Evolutionary conservation across 257 asterid species (phyloP).

Genomic region (Parsonsia alboflavescens): DNA sequence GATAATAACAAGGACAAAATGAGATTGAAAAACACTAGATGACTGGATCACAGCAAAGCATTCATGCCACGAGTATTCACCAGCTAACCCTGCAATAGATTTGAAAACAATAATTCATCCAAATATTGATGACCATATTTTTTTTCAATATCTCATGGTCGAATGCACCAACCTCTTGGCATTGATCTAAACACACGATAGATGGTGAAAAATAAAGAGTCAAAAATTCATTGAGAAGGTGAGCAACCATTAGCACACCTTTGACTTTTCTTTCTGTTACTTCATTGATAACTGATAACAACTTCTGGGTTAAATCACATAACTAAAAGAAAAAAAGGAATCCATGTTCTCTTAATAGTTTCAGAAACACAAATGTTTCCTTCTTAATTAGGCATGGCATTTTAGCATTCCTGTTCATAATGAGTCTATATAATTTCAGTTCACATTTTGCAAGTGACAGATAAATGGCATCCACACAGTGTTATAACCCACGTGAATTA

Average conservation of each 20-base stretch:
- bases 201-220: not conserved
- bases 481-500: not conserved
- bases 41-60: not conserved
- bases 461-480: not conserved
- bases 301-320: not conserved
- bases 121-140: not conserved
- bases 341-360: not conserved
- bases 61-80: slow-evolving; percentile 1
- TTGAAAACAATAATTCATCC: not conserved
- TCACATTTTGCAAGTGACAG: not conserved
- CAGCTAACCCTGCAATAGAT: not conserved
- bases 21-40: slow-evolving; percentile 6
- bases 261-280: not conserved
- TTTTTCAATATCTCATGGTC: not conserved
- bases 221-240: not conserved
- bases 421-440: not conserved
- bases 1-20: slow-evolving; percentile 1
- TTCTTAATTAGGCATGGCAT: not conserved
- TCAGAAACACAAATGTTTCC: not conserved
- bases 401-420: not conserved
- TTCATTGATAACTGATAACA: not conserved
- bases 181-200: slow-evolving; percentile 5
- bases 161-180: not conserved
- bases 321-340: no score
- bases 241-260: not conserved